Evolutionary conservation across 306 rosid genomes (phyloP).

Genomic region (Prunus padus): DNA sequence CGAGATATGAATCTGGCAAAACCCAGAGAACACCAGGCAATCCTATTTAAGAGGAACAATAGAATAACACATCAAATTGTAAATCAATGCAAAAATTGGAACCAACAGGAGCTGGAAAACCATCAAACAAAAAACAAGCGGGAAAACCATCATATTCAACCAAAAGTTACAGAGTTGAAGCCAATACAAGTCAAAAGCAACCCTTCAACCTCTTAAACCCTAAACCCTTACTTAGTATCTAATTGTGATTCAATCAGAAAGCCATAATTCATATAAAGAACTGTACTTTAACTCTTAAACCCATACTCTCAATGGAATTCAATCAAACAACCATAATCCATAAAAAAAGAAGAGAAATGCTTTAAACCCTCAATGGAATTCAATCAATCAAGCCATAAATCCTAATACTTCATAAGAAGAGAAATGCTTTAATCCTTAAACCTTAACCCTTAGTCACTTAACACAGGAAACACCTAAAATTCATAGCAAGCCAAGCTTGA

Average conservation of each 20-base stretch:
- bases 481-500: background rate
- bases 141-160: background rate
- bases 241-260: background rate
- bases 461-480: background rate
- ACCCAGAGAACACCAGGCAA: constrained; percentile 88
- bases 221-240: background rate
- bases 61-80: constrained; percentile 8
- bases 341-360: background rate
- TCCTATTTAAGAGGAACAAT: constrained; percentile 38
- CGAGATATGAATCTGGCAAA: constrained; percentile 90
- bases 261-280: background rate
- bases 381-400: no score
- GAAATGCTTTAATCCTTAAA: background rate
- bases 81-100: background rate
- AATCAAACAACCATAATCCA: constrained; percentile 9
- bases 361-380: no score
- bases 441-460: background rate
- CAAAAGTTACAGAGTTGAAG: background rate
- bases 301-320: constrained; percentile 1
- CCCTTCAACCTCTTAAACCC: background rate
- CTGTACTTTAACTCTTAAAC: background rate
- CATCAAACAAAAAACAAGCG: background rate
- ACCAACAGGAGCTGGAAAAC: background rate
- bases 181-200: background rate
- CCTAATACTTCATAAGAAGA: no score